Evolutionary conservation across 768 basidiomycete genomes (phyloP), one percentile per base, ranked within the genome.

Genomic region (Leccinum variicolor): DNA sequence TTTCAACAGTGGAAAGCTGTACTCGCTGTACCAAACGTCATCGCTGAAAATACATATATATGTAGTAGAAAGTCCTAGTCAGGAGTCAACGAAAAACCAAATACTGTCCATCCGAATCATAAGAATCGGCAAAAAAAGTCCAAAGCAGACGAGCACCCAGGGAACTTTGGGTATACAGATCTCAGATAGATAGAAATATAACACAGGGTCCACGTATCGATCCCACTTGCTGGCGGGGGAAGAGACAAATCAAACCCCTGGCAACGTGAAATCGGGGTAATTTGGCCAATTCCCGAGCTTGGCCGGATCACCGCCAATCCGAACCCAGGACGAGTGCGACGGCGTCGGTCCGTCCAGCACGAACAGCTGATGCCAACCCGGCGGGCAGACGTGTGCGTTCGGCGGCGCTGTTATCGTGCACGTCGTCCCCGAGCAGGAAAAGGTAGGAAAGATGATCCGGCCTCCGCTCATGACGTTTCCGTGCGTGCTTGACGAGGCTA

Each of bases 381-480:
- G 90, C 15, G 90, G 89, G 17, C 81, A 83, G 10, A 92, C 75
- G 60, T 75, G 74, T 9, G 81, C 74, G 63, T 90, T 85, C 0
- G 90, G 90, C 10, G 90, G 91, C 0, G 90, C 86, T 6, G 83
- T 82, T 64, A 97, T 86, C 7, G 85, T 87, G 65, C 94, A 88
- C 1, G 81, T 84, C 50, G 81, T 86, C 15, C 87, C 90, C 1
- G 79, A 65, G 69, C 85, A 89, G 7, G 81, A 76, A 68, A 93
- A 87, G 15, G 77, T 80, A 4, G 93, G 87, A 77, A 91, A 90
- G 63, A 92, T 73, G 2, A 82, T 84, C 54, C 87, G 79, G 2
- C 81, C 80, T 2, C 86, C 87, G 9, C 69, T 74, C 86, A 91
- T 90, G 1, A 83, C 74, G 64, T 90, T 91, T 13, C 89, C 89